Conservation (phyloP, 768 basidiomycete species). For the Termitomyces sp. region DNA sequence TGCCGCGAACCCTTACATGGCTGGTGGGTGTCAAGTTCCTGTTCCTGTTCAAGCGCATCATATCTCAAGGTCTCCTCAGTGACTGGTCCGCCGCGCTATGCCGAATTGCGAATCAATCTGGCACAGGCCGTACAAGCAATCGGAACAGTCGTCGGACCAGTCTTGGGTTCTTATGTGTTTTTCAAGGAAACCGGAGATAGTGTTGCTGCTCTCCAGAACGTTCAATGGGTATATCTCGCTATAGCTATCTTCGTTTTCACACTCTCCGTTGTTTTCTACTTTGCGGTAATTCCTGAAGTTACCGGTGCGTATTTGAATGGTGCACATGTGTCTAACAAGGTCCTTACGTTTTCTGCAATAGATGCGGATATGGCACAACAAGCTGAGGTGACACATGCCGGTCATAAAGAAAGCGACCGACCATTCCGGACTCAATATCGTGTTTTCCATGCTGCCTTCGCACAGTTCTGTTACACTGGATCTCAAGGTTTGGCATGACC, state of each 20-base stretch:
- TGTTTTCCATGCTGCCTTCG: conserved; percentile 26
- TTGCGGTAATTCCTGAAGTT: conserved; percentile 28
- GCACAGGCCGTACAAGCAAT: conserved; percentile 29
- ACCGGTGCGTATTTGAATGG: conserved; percentile 16
- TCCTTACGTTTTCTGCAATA: background rate
- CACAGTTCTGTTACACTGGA: conserved; percentile 27
- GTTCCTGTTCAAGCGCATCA: background rate
- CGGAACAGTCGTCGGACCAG: conserved; percentile 27
- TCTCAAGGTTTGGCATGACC: conserved; percentile 20
- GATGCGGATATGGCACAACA: conserved; percentile 29
- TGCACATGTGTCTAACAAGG: background rate
- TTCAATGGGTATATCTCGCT: conserved; percentile 30
- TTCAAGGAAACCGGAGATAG: conserved; percentile 27
- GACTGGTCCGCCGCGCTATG: conserved; percentile 27
- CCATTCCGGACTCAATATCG: conserved; percentile 23
- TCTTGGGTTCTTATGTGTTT: conserved; percentile 27
- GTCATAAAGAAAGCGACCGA: conserved; percentile 18
- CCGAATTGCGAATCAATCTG: conserved; percentile 27
- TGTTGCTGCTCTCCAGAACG: conserved; percentile 22
- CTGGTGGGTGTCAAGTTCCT: conserved; percentile 13
- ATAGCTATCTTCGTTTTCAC: conserved; percentile 27
- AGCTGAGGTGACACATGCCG: conserved; percentile 25
- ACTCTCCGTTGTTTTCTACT: conserved; percentile 26
- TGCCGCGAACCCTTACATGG: conserved; percentile 31
- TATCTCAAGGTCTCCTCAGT: conserved; percentile 8